A percentile compares a stretch with the other conserved stretches of the same genome.
Conservation (phyloP, 2,329 filamentous ascomycete genomes). For the Tolypocladium endophyticum region DNA sequence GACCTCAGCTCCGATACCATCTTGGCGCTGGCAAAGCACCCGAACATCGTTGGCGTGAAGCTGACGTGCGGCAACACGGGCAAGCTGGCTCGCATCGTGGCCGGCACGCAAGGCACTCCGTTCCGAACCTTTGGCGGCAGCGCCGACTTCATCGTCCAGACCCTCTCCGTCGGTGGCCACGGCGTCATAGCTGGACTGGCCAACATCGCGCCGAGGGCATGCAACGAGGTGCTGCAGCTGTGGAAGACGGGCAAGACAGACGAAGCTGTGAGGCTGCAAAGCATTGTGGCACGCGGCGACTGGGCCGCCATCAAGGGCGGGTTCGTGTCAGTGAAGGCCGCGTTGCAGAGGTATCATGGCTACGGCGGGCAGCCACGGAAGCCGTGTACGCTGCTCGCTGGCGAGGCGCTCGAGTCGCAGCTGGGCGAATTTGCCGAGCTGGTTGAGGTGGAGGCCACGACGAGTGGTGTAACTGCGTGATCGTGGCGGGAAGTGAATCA, state of each 20-base stretch:
- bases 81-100: slow-evolving; percentile 39
- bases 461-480: slow-evolving; percentile 18
- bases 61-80: slow-evolving; percentile 55
- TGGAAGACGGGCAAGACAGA: slow-evolving; percentile 46
- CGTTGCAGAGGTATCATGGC: slow-evolving; percentile 48
- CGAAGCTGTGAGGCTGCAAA: slow-evolving; percentile 54
- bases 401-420: slow-evolving; percentile 11
- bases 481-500: background rate
- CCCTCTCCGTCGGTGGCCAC: slow-evolving; percentile 57
- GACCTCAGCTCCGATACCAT: slow-evolving; percentile 49
- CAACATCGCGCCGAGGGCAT: slow-evolving; percentile 58
- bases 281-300: slow-evolving; percentile 53
- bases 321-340: slow-evolving; percentile 59
- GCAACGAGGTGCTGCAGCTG: slow-evolving; percentile 49
- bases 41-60: slow-evolving; percentile 54
- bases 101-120: slow-evolving; percentile 24
- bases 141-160: slow-evolving; percentile 65
- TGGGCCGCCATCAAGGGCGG: slow-evolving; percentile 61
- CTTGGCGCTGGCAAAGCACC: slow-evolving; percentile 36
- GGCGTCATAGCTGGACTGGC: slow-evolving; percentile 63
- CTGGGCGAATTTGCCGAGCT: slow-evolving; percentile 13
- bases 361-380: slow-evolving; percentile 53
- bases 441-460: slow-evolving; percentile 9
- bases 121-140: slow-evolving; percentile 66
- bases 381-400: slow-evolving; percentile 27